phyloP scores from a whole-genome alignment of 257 asterid genomes.

The Petrea volubilis region DNA sequence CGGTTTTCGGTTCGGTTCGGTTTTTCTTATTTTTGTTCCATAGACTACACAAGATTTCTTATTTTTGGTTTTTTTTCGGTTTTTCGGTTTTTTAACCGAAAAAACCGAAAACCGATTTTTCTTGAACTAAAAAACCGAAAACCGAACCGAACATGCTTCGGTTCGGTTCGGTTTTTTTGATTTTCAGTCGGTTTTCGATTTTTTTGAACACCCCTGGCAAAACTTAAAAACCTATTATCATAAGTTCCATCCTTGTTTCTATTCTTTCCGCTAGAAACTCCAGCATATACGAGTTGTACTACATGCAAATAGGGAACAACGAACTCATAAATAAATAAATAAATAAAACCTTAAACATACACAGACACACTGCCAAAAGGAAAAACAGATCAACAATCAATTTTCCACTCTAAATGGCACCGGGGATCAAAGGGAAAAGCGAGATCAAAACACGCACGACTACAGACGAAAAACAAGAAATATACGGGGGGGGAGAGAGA shows the following conservation, averaged over 20 bases:
- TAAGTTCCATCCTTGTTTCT: not conserved
- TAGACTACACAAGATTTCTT: too few species aligned
- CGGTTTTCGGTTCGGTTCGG: too few species aligned
- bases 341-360: not conserved
- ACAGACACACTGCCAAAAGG: constrained; percentile 1
- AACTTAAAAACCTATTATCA: constrained; percentile 10
- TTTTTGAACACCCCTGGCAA: too few species aligned
- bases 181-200: too few species aligned
- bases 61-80: too few species aligned
- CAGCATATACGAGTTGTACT: not conserved
- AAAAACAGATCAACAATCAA: constrained; percentile 30
- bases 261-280: constrained; percentile 1
- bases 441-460: constrained; percentile 31
- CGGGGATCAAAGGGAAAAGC: constrained; percentile 40
- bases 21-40: too few species aligned
- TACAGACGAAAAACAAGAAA: not conserved
- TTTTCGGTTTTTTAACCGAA: too few species aligned
- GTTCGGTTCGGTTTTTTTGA: too few species aligned
- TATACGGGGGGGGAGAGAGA: not conserved
- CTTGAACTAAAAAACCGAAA: too few species aligned
- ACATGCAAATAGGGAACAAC: constrained; percentile 13
- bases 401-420: constrained; percentile 15
- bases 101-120: too few species aligned
- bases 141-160: too few species aligned
- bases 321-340: not conserved